These are phyloP conservation scores for Gaertneriomyces sp. DNA, from an alignment of 192 early-diverging fungal genomes.

Conservation along the genomic window DNA sequence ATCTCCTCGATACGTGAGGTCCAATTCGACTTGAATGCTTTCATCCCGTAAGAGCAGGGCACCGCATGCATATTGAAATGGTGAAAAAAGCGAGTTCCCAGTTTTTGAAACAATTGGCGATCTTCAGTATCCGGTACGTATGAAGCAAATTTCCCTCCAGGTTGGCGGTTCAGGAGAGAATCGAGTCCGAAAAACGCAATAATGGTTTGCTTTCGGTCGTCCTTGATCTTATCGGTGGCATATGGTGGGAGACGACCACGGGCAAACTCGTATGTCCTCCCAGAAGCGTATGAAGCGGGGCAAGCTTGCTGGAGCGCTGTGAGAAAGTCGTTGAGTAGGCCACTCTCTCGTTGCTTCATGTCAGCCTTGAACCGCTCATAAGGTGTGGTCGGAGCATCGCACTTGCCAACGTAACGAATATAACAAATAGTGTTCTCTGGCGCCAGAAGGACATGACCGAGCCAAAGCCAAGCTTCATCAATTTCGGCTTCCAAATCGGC, in stretches of 20 bases:
- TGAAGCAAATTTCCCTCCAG: background rate
- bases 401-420: slow-evolving; percentile 12
- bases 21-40: background rate
- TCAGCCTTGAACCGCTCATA: background rate
- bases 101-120: background rate
- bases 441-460: background rate
- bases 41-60: background rate
- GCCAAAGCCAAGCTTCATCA: slow-evolving; percentile 4
- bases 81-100: background rate
- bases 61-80: background rate
- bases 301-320: background rate
- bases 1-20: no score
- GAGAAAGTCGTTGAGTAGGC: background rate
- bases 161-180: slow-evolving; percentile 6
- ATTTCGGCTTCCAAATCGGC: background rate
- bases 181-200: slow-evolving; percentile 10
- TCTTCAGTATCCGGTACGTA: background rate
- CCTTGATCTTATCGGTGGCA: background rate
- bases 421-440: background rate
- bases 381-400: background rate
- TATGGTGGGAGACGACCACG: background rate
- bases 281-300: slow-evolving; percentile 6
- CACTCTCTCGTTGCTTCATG: background rate
- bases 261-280: background rate
- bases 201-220: background rate